Percentiles rank a stretch among this genome's conserved stretches.
Evolutionary conservation across 192 early-diverging fungal species (phyloP).

Genomic region (Backusella circina): DNA sequence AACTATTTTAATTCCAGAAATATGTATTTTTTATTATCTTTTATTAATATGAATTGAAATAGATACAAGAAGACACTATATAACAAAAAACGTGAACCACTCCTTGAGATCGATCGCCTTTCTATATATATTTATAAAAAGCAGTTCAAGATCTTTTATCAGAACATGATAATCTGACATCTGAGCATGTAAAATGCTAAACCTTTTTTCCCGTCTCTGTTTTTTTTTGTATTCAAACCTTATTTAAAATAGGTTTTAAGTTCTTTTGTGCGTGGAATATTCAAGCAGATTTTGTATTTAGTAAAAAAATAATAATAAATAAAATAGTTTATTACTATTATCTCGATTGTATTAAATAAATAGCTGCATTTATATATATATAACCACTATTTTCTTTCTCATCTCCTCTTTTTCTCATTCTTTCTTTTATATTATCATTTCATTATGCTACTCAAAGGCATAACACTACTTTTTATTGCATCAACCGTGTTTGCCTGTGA

Average conservation of each 20-base stretch:
- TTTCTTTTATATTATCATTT: neutral
- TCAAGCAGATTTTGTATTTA: neutral
- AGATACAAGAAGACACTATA: too few relatives aligned
- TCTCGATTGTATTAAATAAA: neutral
- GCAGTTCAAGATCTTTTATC: neutral
- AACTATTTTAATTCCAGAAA: neutral
- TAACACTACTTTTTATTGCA: slow-evolving; percentile 5
- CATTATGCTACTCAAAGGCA: slow-evolving; percentile 5
- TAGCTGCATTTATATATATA: neutral
- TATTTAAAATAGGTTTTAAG: neutral
- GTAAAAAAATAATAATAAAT: neutral
- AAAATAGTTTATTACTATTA: neutral
- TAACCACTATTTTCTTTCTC: neutral
- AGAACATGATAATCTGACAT: neutral
- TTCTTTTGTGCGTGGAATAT: neutral
- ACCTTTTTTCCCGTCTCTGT: neutral
- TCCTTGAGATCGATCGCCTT: too few relatives aligned
- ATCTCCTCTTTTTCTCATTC: neutral
- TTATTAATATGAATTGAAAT: too few relatives aligned
- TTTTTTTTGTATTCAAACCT: neutral
- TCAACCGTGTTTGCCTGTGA: slow-evolving; percentile 40
- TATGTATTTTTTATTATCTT: neutral
- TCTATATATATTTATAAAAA: too few relatives aligned
- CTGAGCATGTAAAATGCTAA: neutral
- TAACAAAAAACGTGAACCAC: too few relatives aligned